Base-by-base conservation (phyloP, 2,329 filamentous ascomycete species). In the Thermothelomyces thermophilus region DNA sequence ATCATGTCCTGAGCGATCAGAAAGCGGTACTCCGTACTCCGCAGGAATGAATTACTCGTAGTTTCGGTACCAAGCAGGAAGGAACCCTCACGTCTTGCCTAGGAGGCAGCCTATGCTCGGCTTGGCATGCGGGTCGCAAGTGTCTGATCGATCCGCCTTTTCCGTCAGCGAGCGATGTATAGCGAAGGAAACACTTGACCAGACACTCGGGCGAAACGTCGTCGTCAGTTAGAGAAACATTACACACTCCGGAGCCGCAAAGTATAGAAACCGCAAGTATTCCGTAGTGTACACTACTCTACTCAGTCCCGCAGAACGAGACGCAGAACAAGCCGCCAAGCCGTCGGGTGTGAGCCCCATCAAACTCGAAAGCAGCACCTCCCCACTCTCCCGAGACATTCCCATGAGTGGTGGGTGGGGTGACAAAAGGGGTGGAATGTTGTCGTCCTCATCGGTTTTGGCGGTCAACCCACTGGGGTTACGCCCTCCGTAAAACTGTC, bases 131-230 rank as follows among this genome's bases (percentile, higher is more conserved):
- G 24, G 47, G 31, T 37, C 17, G 22, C 5, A 41, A 50, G 34
- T 28, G 33, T 37, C 42, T 50, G 28, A n/a, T n/a, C n/a, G 24
- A 57, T 51, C 55, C 59, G 55, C 55, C 56, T 50, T 56, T 48
- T 55, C 52, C 56, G 50, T 50, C 46, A 43, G 49, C 30, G 19
- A 41, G 26, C 39, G 30, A 48, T 48, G 53, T 51, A 58, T 52
- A 51, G 56, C 50, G 43, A 53, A 42, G 40, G 50, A 33, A 41
- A 26, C 24, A 9, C 5, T 9, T 26, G 24, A 26, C 24, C 5
- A 26, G 24, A 26, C 5, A 26, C 9, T 26, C 9, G 24, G 24
- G 9, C 24, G 24, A 26, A 9, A 26, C 24, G 9, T 26, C 24
- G 9, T 26, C 24, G 24, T 26, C 24, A 26, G 24, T 26, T 26